These are phyloP conservation scores for Mycena citricolor DNA, from an alignment of 1,284 basidiomycete species.

Conservation along the genomic window DNA sequence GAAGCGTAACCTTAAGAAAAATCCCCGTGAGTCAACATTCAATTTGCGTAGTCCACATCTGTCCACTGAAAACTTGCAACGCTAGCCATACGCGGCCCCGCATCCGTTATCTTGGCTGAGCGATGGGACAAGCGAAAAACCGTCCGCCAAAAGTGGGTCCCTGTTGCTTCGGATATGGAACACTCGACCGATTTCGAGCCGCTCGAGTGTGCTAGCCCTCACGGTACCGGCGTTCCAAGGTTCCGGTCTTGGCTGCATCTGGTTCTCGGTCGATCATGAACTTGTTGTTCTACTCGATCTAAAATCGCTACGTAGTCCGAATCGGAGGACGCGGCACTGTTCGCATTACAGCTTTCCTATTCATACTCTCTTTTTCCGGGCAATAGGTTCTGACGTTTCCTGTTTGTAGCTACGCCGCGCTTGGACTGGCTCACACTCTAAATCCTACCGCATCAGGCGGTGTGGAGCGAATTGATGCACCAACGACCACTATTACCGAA, in stretches of 20 bases:
- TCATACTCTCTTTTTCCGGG: constrained; percentile 4
- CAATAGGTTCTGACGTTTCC: constrained; percentile 1
- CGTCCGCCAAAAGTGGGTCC: constrained; percentile 85
- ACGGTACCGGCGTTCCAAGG: constrained; percentile 16
- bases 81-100: constrained; percentile 77
- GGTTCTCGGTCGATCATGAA: constrained; percentile 24
- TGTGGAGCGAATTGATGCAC: constrained; percentile 40
- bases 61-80: constrained; percentile 7
- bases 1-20: constrained; percentile 76
- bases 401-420: constrained; percentile 65
- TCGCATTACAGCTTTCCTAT: constrained; percentile 10
- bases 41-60: constrained; percentile 13
- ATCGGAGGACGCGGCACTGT: constrained; percentile 15
- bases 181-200: too few relatives aligned
- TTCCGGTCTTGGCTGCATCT: constrained; percentile 12
- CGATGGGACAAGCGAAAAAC: constrained; percentile 91
- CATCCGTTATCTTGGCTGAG: constrained; percentile 68
- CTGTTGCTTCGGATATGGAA: constrained; percentile 13
- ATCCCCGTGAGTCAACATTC: constrained; percentile 53
- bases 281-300: constrained; percentile 16
- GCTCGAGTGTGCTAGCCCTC: too few relatives aligned
- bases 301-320: too few relatives aligned
- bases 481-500: constrained; percentile 15
- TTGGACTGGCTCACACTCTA: constrained; percentile 71
- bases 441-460: constrained; percentile 66